Evolutionary conservation across 345 rosid species (phyloP).

Genomic region (Hibiscus tridactylites): DNA sequence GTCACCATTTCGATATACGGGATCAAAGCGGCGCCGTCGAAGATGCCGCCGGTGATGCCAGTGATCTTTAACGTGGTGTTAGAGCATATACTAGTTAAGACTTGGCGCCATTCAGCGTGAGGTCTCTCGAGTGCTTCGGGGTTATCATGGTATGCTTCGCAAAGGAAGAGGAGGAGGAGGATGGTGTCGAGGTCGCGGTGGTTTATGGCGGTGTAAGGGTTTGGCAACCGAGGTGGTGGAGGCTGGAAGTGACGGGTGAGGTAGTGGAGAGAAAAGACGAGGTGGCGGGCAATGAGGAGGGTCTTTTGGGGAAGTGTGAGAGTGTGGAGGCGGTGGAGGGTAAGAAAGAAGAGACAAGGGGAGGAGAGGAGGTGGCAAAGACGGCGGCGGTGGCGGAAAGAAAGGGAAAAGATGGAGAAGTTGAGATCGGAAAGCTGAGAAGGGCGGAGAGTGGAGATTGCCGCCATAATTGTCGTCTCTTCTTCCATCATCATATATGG

Average conservation of each 20-base stretch:
- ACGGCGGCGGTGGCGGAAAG: slow-evolving; percentile 51
- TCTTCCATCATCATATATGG: slow-evolving; percentile 39
- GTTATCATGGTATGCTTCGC: slow-evolving; percentile 57
- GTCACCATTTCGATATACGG: slow-evolving; percentile 56
- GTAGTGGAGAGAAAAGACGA: slow-evolving; percentile 63
- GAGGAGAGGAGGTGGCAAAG: slow-evolving; percentile 66
- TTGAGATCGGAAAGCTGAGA: slow-evolving; percentile 44
- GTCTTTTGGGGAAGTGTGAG: slow-evolving; percentile 60
- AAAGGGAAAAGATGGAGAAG: slow-evolving; percentile 36
- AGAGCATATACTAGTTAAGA: slow-evolving; percentile 27
- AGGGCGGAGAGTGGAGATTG: slow-evolving; percentile 54
- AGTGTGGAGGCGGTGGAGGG: slow-evolving; percentile 70
- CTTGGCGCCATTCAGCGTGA: slow-evolving; percentile 43
- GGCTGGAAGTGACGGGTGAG: slow-evolving; percentile 40
- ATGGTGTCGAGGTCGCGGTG: slow-evolving; percentile 72
- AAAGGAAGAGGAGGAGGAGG: slow-evolving; percentile 74
- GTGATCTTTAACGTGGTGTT: slow-evolving; percentile 25
- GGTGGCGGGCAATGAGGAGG: slow-evolving; percentile 73
- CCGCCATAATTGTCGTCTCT: slow-evolving; percentile 40
- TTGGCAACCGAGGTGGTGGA: slow-evolving; percentile 15
- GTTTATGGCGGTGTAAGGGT: slow-evolving; percentile 21
- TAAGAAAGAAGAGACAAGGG: slow-evolving; percentile 64
- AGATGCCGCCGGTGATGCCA: slow-evolving; percentile 36
- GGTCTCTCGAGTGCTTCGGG: slow-evolving; percentile 48
- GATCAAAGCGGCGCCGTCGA: slow-evolving; percentile 47